Evolutionary conservation across 257 asterid genomes (phyloP), one percentile per base, ranked within the genome.

Genomic region (Leonotis leonurus): DNA sequence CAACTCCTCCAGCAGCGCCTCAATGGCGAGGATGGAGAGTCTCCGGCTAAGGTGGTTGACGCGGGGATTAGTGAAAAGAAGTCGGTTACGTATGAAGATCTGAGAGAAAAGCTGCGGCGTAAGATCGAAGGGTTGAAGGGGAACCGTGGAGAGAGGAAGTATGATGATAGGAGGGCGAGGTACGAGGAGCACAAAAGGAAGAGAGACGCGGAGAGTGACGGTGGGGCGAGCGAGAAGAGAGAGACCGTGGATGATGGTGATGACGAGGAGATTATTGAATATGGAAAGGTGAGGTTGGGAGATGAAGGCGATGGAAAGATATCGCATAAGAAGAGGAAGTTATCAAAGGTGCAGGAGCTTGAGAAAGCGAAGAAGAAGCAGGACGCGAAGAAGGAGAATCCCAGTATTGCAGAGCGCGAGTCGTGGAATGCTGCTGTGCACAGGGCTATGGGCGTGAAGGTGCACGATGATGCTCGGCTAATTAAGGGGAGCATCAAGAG

Each of bases 361-460:
- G 92, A 88, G 44, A 75, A 72, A 36, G 83, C 72, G 26, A 77
- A 81, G 83, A 84, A 69, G 75, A 68, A 74, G 70, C 74, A 78
- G 71, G 95, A 86, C 84, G 82, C 58, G 77, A 86, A 80, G 83
- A 81, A 39, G 72, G 85, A 70, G 77, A 80, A 86, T 52, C 82
- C 87, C 3, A 61, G 12, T 4, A 64, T 80, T n/a, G 97, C 96
- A 0, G 87, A 83, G 62, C 74, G 70, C 6, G 92, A 85, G 56
- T 79, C 87, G 33, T 88, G 98, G 98, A 88, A 73, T 74, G 77
- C 87, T 5, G 98, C 98, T 0, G 64, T 79, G 16, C 79, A 54
- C 41, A 75, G 89, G 70, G 98, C 96, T 3, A 81, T 80, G 92
- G 97, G 98, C 3, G 80, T 75, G 65, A 91, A 91, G 84, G 97